Evolutionary conservation across 768 basidiomycete species (phyloP), one percentile per base, ranked within the genome.

Genomic region (Termitomyces sp.): DNA sequence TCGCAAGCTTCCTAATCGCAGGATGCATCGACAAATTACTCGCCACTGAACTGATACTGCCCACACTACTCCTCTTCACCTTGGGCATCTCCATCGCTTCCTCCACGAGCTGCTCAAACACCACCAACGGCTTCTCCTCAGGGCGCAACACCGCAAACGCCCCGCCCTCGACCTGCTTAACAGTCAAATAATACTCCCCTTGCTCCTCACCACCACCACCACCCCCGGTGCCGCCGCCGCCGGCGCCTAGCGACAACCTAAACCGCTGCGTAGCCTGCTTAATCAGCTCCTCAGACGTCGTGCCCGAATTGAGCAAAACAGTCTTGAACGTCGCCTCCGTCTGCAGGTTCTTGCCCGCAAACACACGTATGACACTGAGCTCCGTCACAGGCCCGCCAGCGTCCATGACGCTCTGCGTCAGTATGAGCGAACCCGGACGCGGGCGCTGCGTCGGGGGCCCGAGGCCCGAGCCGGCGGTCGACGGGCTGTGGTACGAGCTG

Each of bases 291-390:
- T 79, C 75, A 0, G 93, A 84, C 0, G 89, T 90, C 0, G 96
- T 98, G 0, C 86, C 86, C 5, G 89, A 77, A 66, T 95, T 98
- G 57, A 98, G 81, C 18, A 98, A 75, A 1, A 96, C 97, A 6
- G 97, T 98, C 77, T 98, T 98, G 82, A 99, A 99, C 6, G 96
- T 97, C 2, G 95, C 93, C 66, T 98, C 95, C 0, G 94, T 93
- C 69, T 94, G 87, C 62, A 98, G 70, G 63, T 92, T 81, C 63
- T 89, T 86, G 31, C 96, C 97, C 0, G 96, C 95, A 68, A 99
- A 99, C 41, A 99, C 86, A 27, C 97, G 91, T 53, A 99, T 88
- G 61, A 99, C 97, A 65, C 89, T 97, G 57, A 99, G 82, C 55
- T 95, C 88, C 0, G 91, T 92, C 4, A 91, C 83, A 7, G 81